These are phyloP conservation scores for Aspergillus sp. DNA, from an alignment of 2,329 filamentous ascomycete genomes.

Conservation along the genomic window DNA sequence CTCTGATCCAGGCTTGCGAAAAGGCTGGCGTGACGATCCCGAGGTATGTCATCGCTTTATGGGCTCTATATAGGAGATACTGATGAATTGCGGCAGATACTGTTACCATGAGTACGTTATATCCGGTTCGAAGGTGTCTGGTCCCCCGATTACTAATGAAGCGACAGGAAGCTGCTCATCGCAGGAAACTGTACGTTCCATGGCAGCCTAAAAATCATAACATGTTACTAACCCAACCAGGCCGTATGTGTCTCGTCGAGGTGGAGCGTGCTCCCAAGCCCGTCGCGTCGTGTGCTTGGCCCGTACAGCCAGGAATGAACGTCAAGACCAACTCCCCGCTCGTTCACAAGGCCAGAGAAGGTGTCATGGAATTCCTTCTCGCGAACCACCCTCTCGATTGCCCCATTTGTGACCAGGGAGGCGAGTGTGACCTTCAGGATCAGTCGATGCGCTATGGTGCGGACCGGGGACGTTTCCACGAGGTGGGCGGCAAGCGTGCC, in stretches of 20 bases:
- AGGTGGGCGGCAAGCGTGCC: conserved; percentile 90
- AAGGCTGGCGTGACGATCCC: conserved; percentile 90
- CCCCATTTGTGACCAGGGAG: conserved; percentile 97
- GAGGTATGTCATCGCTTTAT: conserved; percentile 54
- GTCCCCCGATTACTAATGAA: conserved; percentile 22
- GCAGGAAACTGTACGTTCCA: conserved; percentile 76
- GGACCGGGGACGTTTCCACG: conserved; percentile 95
- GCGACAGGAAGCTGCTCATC: conserved; percentile 86
- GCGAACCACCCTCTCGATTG: conserved; percentile 96
- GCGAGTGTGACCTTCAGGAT: conserved; percentile 98
- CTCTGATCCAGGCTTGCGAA: conserved; percentile 98
- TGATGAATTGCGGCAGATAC: conserved; percentile 60
- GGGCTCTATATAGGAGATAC: conserved; percentile 21
- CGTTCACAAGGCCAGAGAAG: conserved; percentile 95
- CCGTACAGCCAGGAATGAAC: conserved; percentile 96
- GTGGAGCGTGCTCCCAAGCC: conserved; percentile 96
- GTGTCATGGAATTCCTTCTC: conserved; percentile 97
- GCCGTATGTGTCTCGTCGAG: conserved; percentile 97
- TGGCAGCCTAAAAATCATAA: background rate
- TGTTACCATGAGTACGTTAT: conserved; percentile 90
- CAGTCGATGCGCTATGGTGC: conserved; percentile 99
- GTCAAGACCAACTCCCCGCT: conserved; percentile 97
- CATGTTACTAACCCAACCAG: conserved; percentile 22
- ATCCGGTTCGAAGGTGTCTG: conserved; percentile 13
- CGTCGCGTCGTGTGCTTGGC: conserved; percentile 97